phyloP scores from a whole-genome alignment of 352 stramenopile genomes.

The Globisporangium cystogenes region DNA sequence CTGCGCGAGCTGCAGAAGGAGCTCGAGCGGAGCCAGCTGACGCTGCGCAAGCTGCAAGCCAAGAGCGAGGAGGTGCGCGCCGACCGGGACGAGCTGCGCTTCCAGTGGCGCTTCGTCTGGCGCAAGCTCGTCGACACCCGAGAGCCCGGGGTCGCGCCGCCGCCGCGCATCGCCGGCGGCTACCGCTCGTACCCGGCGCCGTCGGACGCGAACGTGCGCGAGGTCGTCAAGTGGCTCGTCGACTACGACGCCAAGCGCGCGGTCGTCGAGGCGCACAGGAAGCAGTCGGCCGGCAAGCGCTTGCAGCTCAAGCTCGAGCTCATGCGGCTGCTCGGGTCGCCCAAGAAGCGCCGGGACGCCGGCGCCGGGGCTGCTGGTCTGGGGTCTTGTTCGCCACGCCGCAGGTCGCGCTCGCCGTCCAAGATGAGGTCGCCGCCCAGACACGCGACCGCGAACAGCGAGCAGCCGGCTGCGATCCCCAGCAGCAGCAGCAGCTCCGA shows the following conservation, averaged over 20 bases:
- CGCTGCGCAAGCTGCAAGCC: conserved; percentile 12
- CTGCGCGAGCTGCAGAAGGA: conserved; percentile 8
- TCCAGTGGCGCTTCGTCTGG: conserved; percentile 27
- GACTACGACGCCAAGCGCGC: conserved; percentile 31
- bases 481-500: neutral
- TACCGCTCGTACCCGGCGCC: conserved; percentile 29
- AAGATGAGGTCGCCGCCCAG: neutral
- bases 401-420: conserved; percentile 4
- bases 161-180: conserved; percentile 29
- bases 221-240: conserved; percentile 37
- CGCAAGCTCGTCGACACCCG: conserved; percentile 31
- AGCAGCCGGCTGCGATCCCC: neutral
- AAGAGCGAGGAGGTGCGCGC: conserved; percentile 18
- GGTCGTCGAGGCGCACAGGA: conserved; percentile 19
- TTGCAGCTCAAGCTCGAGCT: conserved; percentile 33
- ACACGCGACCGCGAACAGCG: neutral
- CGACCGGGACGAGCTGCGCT: conserved; percentile 23
- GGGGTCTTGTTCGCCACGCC: neutral
- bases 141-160: conserved; percentile 20
- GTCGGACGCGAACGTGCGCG: conserved; percentile 23
- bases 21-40: conserved; percentile 11
- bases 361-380: neutral
- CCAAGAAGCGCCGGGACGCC: conserved; percentile 7
- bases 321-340: conserved; percentile 18
- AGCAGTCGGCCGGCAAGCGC: conserved; percentile 11